Percentiles rank a stretch among this genome's conserved stretches.
These are phyloP conservation scores for Asparagopsis taxiformis DNA, from an alignment of 31 red algal species.

Conservation along the genomic window DNA sequence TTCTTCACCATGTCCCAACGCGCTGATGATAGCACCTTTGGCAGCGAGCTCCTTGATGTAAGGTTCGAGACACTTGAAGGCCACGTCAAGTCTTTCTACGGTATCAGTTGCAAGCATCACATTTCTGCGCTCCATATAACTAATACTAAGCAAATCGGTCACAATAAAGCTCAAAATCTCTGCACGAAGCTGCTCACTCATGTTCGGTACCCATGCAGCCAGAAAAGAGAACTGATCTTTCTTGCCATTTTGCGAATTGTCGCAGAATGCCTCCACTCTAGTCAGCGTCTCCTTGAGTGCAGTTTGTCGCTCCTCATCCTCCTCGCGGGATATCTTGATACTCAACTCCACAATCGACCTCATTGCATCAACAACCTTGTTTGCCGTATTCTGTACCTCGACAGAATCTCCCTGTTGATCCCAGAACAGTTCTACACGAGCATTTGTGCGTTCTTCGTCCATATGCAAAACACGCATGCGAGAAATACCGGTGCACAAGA, in stretches of 20 bases:
- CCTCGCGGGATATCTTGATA: slow-evolving; percentile 36
- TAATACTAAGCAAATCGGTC: slow-evolving; percentile 41
- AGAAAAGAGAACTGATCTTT: not conserved
- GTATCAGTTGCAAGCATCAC: slow-evolving; percentile 37
- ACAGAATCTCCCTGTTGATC: slow-evolving; percentile 8
- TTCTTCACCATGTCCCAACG: slow-evolving; percentile 30
- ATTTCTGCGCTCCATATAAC: slow-evolving; percentile 41
- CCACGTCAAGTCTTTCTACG: slow-evolving; percentile 14
- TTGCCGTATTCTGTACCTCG: slow-evolving; percentile 8
- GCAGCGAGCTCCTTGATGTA: slow-evolving; percentile 58
- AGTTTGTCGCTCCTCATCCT: slow-evolving; percentile 26
- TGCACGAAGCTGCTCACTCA: slow-evolving; percentile 24
- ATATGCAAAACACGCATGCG: slow-evolving; percentile 23
- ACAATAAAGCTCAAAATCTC: slow-evolving; percentile 50
- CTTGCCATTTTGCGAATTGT: not conserved
- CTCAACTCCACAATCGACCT: slow-evolving; percentile 36
- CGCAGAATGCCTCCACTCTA: slow-evolving; percentile 34
- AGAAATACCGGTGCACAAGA: slow-evolving; percentile 26
- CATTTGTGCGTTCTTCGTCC: slow-evolving; percentile 8
- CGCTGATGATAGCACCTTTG: slow-evolving; percentile 45
- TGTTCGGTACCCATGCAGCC: slow-evolving; percentile 21
- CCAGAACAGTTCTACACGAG: slow-evolving; percentile 23
- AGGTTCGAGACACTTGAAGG: slow-evolving; percentile 29
- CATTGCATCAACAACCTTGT: slow-evolving; percentile 23
- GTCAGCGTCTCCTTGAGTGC: slow-evolving; percentile 28